Conservation (phyloP, 192 early-diverging fungal genomes). For the Coemansia sp. region DNA sequence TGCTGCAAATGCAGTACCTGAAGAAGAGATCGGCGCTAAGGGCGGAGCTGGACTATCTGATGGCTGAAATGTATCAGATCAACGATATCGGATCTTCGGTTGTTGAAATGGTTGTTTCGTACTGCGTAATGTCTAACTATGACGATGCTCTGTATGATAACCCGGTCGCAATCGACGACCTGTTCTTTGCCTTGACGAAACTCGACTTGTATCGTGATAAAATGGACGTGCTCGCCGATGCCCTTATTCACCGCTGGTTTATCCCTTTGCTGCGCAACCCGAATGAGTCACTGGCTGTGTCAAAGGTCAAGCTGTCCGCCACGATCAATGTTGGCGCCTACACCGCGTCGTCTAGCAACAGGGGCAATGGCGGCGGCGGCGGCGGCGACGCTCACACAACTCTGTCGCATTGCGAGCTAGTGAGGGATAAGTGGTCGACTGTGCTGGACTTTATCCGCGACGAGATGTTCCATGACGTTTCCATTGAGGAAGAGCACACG, state of each 20-base stretch:
- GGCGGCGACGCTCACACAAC: background rate
- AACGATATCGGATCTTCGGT: slow-evolving; percentile 9
- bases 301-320: slow-evolving; percentile 20
- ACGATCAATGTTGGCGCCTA: slow-evolving; percentile 42
- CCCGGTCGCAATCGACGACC: slow-evolving; percentile 33
- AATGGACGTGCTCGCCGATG: slow-evolving; percentile 19
- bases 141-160: slow-evolving; percentile 48
- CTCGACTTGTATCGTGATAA: slow-evolving; percentile 31
- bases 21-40: slow-evolving; percentile 31
- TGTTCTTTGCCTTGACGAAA: slow-evolving; percentile 44
- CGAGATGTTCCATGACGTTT: slow-evolving; percentile 42
- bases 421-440: slow-evolving; percentile 35
- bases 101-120: slow-evolving; percentile 26
- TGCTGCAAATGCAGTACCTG: slow-evolving; percentile 24
- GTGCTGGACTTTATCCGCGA: slow-evolving; percentile 38
- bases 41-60: slow-evolving; percentile 42
- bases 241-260: slow-evolving; percentile 27
- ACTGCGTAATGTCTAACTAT: slow-evolving; percentile 21
- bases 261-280: slow-evolving; percentile 35
- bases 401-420: slow-evolving; percentile 11
- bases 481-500: slow-evolving; percentile 31
- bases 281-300: slow-evolving; percentile 20
- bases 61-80: slow-evolving; percentile 23
- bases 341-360: background rate
- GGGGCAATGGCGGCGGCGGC: background rate